Evolutionary conservation across 139 green algal species (phyloP).

Genomic region (Marvania coccoides): DNA sequence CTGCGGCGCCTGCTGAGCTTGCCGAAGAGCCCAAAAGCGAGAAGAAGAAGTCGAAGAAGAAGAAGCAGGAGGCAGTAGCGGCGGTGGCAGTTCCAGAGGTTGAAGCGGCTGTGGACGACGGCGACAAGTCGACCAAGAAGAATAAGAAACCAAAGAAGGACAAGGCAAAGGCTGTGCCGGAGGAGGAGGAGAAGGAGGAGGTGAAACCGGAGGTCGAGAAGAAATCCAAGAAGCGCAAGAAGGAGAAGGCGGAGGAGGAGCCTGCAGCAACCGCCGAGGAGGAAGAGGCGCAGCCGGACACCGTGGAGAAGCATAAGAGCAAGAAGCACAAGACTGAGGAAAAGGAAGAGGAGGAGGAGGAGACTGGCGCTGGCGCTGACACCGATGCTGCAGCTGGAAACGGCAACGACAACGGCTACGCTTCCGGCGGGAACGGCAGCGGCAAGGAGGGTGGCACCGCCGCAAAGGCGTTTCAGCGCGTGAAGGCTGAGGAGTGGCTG

Average conservation of each 20-base stretch:
- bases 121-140: too few relatives aligned
- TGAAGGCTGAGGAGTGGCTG: conserved; percentile 76
- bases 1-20: too few relatives aligned
- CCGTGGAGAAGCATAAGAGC: conserved; percentile 11
- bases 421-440: conserved; percentile 4
- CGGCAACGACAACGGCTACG: background rate
- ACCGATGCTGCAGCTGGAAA: background rate
- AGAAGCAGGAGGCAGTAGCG: conserved; percentile 13
- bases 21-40: background rate
- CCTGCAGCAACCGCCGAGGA: background rate
- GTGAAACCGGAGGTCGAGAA: conserved; percentile 10
- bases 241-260: conserved; percentile 4
- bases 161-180: background rate
- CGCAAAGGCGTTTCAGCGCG: conserved; percentile 71
- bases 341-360: conserved; percentile 2
- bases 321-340: conserved; percentile 23
- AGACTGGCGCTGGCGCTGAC: background rate
- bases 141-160: background rate
- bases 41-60: conserved; percentile 19
- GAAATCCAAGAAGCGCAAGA: conserved; percentile 24
- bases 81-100: background rate
- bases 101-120: background rate
- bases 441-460: conserved; percentile 9
- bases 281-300: background rate
- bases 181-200: conserved; percentile 7